Evolutionary conservation across 306 rosid species (phyloP), one percentile per base, ranked within the genome.

Genomic region (Castanea crenata): DNA sequence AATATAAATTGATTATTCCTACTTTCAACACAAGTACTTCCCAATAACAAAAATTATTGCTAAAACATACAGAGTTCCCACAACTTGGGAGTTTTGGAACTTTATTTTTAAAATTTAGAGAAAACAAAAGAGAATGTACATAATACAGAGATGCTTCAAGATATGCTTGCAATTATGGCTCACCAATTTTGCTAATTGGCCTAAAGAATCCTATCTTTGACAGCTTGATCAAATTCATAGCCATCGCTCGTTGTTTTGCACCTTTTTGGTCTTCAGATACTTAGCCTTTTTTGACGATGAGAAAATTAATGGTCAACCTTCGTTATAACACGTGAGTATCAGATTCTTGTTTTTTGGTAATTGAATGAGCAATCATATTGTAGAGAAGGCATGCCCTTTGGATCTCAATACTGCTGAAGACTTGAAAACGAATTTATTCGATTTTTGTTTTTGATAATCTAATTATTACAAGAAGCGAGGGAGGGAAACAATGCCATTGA

Each of bases 231-330:
- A 34, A 35, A 67, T 1, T 19, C 12, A 19, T 67, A 21, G 70
- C 70, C 78, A 74, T 79, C 78, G 64, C 69, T 71, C 57, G 13
- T 76, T 73, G 77, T 76, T 61, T 55, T 76, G 14, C 31, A 70
- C 55, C 55, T 21, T 46, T 21, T 70, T 21, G 55, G 19, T 69
- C 73, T 69, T 38, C 46, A 12, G 31, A 46, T 44, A 9, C 71
- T 31, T 15, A 5, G 32, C 67, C 31, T 59, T 31, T 65, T 65
- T 65, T 32, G 46, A 6, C 46, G 21, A 64, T 31, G 21, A 65
- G 18, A 65, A 4, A 65, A 7, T 18, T 65, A 7, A 6, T 32
- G 71, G 52, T 68, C 52, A 68, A 68, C 4, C 20, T 34, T 35
- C 16, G 29, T 35, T 35, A 12, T 49, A 19, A 19, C 23, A 65